Evolutionary conservation across 257 asterid genomes (phyloP).

Genomic region (Gentiana straminea): DNA sequence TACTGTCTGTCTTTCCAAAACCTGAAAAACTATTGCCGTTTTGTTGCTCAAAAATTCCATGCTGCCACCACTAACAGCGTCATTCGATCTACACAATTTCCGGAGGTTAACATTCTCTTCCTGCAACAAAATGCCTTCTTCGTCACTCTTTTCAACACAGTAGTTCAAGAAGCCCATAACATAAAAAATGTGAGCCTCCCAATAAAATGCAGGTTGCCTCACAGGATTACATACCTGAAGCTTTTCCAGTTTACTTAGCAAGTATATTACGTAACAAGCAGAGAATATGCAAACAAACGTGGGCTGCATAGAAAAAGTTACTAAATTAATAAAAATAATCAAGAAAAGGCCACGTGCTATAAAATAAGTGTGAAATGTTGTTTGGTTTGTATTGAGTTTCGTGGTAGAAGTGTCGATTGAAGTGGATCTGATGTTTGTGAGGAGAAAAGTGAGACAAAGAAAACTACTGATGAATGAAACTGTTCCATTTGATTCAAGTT

Average conservation of each 20-base stretch:
- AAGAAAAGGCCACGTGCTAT: slow-evolving; percentile 5
- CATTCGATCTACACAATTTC: slow-evolving; percentile 29
- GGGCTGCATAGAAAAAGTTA: slow-evolving; percentile 43
- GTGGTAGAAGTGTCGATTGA: no score
- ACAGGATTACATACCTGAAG: slow-evolving; percentile 56
- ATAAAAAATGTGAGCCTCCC: not conserved
- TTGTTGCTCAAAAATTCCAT: slow-evolving; percentile 27
- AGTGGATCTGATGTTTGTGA: no score
- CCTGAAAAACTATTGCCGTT: slow-evolving; percentile 27
- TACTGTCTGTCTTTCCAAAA: slow-evolving; percentile 34
- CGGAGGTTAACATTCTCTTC: slow-evolving; percentile 48
- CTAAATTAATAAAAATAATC: slow-evolving; percentile 7
- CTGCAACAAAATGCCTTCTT: slow-evolving; percentile 36
- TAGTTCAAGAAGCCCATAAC: not conserved
- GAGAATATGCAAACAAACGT: slow-evolving; percentile 32
- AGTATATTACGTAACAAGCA: slow-evolving; percentile 32
- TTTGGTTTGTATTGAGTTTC: no score
- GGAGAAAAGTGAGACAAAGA: no score
- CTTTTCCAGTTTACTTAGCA: slow-evolving; percentile 45
- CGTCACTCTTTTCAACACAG: slow-evolving; percentile 11
- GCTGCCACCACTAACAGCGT: slow-evolving; percentile 17
- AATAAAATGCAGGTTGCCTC: slow-evolving; percentile 13
- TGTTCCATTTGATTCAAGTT: no score
- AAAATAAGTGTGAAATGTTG: no score
- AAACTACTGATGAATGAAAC: no score